Base-by-base conservation (phyloP, 257 asterid genomes). In the Parsonsia alboflavescens region DNA sequence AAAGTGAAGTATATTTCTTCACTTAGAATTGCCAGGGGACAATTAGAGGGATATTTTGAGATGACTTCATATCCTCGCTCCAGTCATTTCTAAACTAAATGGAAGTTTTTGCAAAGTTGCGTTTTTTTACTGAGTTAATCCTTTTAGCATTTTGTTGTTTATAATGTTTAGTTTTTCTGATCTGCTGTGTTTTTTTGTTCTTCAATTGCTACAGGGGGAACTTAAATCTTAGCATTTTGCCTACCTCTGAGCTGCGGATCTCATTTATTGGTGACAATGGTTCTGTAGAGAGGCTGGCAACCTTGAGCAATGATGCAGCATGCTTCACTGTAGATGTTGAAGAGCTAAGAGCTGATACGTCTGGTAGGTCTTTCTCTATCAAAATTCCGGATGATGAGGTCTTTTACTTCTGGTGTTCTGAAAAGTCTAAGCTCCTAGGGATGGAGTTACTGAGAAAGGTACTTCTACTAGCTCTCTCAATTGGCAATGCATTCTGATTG, bases 221-320 rank as follows among this genome's bases (percentile, higher is more conserved):
- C 79, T 80, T 95, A 78, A 89, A 90, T 80, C 94, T 95, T 76
- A 79, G 88, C 16, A 91, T 95, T 74, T 65, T 95, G 85, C 96
- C 99, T 71, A 88, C 92, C 59, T 90, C 98, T 30, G 93, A 85
- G 76, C 62, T 95, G 90, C 92, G 97, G 22, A 78, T 92, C 79
- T 86, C 95, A 68, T 95, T 88, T 72, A 84, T 80, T 77, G 98
- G 99, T 58, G 98, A 95, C 72, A 96, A 92, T 80, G 94, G 98
- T 36, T 83, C 84, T 21, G 79, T 83, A 72, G 96, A 89, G 86
- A 90, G 88, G 76, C 81, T 95, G 68, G 80, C 85, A 63, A 89
- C 96, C 62, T 76, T 86, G 78, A 79, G 87, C 74, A 56, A 82
- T 9, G 86, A 80, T 69, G 71, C 82, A 67, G 80, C 84, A 33